Percentiles rank a stretch among this genome's conserved stretches.
Conservation (phyloP, 257 asterid species). For the Echites panduratus region DNA sequence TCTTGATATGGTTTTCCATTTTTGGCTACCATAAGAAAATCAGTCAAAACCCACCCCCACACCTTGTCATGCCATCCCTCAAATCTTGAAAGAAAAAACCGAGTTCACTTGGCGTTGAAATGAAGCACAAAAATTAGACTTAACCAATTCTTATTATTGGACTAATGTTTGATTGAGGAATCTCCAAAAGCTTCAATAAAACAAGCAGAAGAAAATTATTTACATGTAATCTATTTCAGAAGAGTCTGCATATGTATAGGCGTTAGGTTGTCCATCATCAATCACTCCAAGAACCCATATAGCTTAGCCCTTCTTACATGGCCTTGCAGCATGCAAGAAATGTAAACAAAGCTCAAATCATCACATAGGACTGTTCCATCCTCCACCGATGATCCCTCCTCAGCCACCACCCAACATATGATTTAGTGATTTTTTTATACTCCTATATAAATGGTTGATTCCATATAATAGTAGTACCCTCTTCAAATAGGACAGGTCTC, state of each 20-base stretch:
- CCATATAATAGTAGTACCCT: background rate
- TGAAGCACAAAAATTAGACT: background rate
- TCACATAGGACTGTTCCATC: no score
- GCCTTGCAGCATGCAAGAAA: conserved; percentile 9
- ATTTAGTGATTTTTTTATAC: no score
- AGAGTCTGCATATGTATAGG: background rate
- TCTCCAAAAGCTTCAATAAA: conserved; percentile 2
- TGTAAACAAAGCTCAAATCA: background rate
- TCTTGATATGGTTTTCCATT: conserved; percentile 10
- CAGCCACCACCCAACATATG: no score
- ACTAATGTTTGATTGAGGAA: conserved; percentile 7
- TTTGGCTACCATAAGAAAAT: background rate
- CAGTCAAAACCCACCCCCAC: no score
- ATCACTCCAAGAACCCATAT: conserved; percentile 6
- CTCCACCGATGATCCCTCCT: no score
- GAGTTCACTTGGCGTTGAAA: background rate
- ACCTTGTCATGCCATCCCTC: no score
- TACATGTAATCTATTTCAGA: background rate
- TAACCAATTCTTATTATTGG: background rate
- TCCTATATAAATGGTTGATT: no score
- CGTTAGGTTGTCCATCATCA: conserved; percentile 11
- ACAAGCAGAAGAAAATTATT: background rate
- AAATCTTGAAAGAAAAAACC: no score
- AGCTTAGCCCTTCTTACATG: conserved; percentile 5
- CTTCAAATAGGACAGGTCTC: background rate